Percentiles rank a stretch among this genome's conserved stretches.
These are phyloP conservation scores for Jatropha podagrica DNA, from an alignment of 441 rosid genomes.

Conservation along the genomic window DNA sequence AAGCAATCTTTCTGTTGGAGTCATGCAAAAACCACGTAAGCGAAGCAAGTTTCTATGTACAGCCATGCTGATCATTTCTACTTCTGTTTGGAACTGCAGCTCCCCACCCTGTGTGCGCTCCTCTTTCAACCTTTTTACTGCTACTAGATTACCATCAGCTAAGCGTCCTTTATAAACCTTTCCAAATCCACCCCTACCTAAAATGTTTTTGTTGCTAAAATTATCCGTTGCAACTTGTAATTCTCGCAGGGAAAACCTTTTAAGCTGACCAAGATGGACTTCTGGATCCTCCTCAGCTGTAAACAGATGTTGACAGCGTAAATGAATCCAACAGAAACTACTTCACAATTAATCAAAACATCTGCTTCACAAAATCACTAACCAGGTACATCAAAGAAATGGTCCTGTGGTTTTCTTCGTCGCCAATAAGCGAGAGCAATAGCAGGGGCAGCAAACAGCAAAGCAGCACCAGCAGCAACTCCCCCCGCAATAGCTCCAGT, in stretches of 20 bases:
- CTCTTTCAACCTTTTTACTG: conserved; percentile 84
- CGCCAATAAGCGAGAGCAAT: conserved; percentile 76
- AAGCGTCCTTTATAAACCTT: conserved; percentile 89
- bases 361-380: conserved; percentile 25
- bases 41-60: conserved; percentile 87
- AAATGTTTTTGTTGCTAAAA: conserved; percentile 66
- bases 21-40: conserved; percentile 91
- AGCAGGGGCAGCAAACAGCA: conserved; percentile 89
- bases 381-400: conserved; percentile 98
- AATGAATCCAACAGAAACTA: conserved; percentile 12
- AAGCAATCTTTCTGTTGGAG: conserved; percentile 84
- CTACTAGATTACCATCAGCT: conserved; percentile 74
- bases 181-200: conserved; percentile 88
- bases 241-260: conserved; percentile 77
- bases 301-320: conserved; percentile 24
- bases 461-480: conserved; percentile 94
- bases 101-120: conserved; percentile 87
- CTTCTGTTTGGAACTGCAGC: conserved; percentile 88
- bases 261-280: conserved; percentile 85
- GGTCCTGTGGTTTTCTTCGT: conserved; percentile 72
- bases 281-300: conserved; percentile 97
- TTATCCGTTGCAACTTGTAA: conserved; percentile 80
- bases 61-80: conserved; percentile 92
- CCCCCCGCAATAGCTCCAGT: conserved; percentile 94
- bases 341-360: conserved; percentile 16